Conservation (phyloP, 2,329 filamentous ascomycete species). For the Pyrenophora tritici-repentis region DNA sequence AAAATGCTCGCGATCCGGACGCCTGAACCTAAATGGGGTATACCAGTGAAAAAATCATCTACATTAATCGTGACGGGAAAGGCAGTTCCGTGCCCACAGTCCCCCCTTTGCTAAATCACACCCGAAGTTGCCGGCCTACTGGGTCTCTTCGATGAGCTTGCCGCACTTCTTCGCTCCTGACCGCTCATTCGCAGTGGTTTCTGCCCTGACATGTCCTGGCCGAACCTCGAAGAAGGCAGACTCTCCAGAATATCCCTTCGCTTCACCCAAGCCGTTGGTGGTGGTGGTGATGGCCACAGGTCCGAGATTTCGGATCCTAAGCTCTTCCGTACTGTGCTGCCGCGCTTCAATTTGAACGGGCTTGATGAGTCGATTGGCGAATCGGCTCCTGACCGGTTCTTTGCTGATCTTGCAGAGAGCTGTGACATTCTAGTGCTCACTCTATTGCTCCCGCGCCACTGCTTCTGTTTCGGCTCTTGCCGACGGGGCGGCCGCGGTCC, state of each 20-base stretch:
- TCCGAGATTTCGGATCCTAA: slow-evolving; percentile 22
- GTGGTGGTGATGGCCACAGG: slow-evolving; percentile 27
- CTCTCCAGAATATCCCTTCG: slow-evolving; percentile 5
- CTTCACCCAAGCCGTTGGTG: slow-evolving; percentile 17
- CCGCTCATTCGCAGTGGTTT: slow-evolving; percentile 1
- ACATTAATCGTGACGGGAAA: slow-evolving; percentile 7
- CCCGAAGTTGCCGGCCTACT: slow-evolving; percentile 1
- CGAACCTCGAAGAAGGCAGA: slow-evolving; percentile 4
- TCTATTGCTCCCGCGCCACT: no score
- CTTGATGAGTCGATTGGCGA: slow-evolving; percentile 37
- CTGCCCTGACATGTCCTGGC: slow-evolving; percentile 3
- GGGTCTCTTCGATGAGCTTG: background rate
- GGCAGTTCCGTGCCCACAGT: background rate
- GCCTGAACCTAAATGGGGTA: slow-evolving; percentile 21
- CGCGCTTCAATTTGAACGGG: slow-evolving; percentile 38
- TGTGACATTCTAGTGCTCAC: background rate
- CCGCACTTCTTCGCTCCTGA: background rate
- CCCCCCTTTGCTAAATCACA: background rate
- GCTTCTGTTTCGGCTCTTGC: no score
- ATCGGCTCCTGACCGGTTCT: slow-evolving; percentile 13
- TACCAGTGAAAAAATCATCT: slow-evolving; percentile 21
- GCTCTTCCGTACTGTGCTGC: slow-evolving; percentile 28
- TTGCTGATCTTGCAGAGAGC: slow-evolving; percentile 1
- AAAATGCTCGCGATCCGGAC: slow-evolving; percentile 10
- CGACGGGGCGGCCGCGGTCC: background rate